phyloP scores from a whole-genome alignment of 495 filamentous ascomycete species.

The Opeltia flavorubescens region DNA sequence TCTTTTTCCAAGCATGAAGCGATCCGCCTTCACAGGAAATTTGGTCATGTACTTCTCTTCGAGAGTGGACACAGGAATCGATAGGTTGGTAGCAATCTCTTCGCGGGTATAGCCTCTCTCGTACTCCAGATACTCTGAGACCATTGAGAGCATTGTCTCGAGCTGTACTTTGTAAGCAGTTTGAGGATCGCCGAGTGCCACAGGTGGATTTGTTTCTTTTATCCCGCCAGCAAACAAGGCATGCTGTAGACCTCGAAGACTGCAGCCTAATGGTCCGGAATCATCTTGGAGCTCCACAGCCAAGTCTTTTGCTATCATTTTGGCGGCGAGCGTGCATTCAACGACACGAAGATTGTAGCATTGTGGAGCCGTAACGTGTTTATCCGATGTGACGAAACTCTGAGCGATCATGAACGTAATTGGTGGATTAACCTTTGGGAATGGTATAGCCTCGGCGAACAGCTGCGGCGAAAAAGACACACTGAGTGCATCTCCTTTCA shows the following conservation, averaged over 20 bases:
- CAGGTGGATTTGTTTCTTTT: background rate
- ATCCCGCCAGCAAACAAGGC: slow-evolving; percentile 42
- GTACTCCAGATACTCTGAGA: slow-evolving; percentile 48
- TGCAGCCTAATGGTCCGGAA: slow-evolving; percentile 68
- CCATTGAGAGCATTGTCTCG: slow-evolving; percentile 48
- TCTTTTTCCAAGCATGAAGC: slow-evolving; percentile 77
- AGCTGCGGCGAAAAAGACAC: slow-evolving; percentile 82
- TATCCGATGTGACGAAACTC: slow-evolving; percentile 84
- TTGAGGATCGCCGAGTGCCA: slow-evolving; percentile 26
- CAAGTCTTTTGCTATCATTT: slow-evolving; percentile 49
- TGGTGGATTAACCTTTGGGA: slow-evolving; percentile 70
- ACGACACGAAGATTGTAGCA: slow-evolving; percentile 96
- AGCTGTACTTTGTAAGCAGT: slow-evolving; percentile 51
- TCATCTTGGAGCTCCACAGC: slow-evolving; percentile 59
- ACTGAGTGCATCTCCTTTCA: slow-evolving; percentile 72
- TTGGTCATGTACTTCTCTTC: slow-evolving; percentile 60
- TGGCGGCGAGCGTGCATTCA: slow-evolving; percentile 81
- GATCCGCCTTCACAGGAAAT: slow-evolving; percentile 76
- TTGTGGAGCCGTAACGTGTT: slow-evolving; percentile 80
- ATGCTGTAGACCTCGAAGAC: slow-evolving; percentile 75
- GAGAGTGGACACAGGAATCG: slow-evolving; percentile 53
- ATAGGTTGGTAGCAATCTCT: slow-evolving; percentile 65
- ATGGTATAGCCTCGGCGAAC: slow-evolving; percentile 58
- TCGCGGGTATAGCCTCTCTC: slow-evolving; percentile 76
- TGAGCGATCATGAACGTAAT: slow-evolving; percentile 89